Base-by-base conservation (phyloP, 2,329 filamentous ascomycete genomes). In the Torrubiella hemipterigena region DNA sequence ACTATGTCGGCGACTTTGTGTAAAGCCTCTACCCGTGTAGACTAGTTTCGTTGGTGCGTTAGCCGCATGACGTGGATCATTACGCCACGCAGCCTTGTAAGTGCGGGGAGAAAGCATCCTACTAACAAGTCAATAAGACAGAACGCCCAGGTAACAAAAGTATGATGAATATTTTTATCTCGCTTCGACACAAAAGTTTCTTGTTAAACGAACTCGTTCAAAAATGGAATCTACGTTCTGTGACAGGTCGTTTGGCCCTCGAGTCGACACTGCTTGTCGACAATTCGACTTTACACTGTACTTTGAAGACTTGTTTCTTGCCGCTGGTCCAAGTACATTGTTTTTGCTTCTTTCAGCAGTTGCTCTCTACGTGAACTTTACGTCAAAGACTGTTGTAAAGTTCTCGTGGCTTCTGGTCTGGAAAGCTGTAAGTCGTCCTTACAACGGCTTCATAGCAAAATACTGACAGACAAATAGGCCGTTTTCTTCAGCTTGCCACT, bases 281-380 rank as follows among this genome's bases (percentile, higher is more conserved):
- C 22, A 28, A 2, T 31, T 35, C 13, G 29, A 35, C 18, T 35
- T 35, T 31, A 35, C 33, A 3, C 29, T 35, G 1, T 28, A 24
- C 12, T 35, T 35, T 15, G 33, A 35, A 20, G 33, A 31, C 13
- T n/a, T 22, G 11, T 12, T 35, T 22, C 18, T 35, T 6, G 11
- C 15, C 18, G 14, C 17, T 4, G 23, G 18, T 4, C 29, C 33
- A 7, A 27, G 11, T 24, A 16, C 33, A 9, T 17, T 31, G 7
- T 35, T 35, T n/a, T 8, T 35, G n/a, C n/a, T n/a, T 2, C 3
- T 24, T 5, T 8, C 27, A 13, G 22, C 25, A 3, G 9, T 27
- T 7, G 3, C 28, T 2, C 13, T 29, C 2, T 15, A 15, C 3
- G 19, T 31, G 19, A 14, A 11, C 4, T 11, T 31, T 5, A 8